phyloP scores from a whole-genome alignment of 306 rosid genomes.

The Vicia villosa region DNA sequence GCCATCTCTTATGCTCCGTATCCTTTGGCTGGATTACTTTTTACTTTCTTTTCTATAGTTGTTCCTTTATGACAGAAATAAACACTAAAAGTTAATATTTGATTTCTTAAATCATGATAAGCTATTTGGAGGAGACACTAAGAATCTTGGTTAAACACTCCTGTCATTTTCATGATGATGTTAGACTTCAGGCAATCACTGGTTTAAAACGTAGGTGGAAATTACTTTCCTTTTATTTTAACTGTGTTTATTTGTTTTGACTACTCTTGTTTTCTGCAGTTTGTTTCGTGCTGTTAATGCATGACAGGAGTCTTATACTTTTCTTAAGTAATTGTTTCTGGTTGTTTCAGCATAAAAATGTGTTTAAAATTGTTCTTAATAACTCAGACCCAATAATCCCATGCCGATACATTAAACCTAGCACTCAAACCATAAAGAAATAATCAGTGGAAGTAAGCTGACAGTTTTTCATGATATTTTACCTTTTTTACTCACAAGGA shows the following conservation, averaged over 20 bases:
- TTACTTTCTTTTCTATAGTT: neutral
- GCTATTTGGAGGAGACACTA: slow-evolving; percentile 94
- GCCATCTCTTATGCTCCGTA: slow-evolving; percentile 86
- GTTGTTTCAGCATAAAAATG: slow-evolving; percentile 23
- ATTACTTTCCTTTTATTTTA: slow-evolving; percentile 20
- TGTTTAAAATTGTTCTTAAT: slow-evolving; percentile 20
- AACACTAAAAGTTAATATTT: slow-evolving; percentile 30
- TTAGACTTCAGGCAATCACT: slow-evolving; percentile 93
- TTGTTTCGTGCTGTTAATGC: slow-evolving; percentile 14
- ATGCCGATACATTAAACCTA: neutral
- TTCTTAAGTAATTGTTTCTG: slow-evolving; percentile 13
- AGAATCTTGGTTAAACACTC: slow-evolving; percentile 81
- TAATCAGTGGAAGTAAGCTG: neutral
- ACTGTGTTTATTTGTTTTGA: slow-evolving; percentile 7
- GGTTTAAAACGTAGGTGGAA: slow-evolving; percentile 76
- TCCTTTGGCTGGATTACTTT: slow-evolving; percentile 46
- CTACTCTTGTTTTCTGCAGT: slow-evolving; percentile 7
- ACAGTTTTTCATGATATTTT: slow-evolving; percentile 24
- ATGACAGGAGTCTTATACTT: slow-evolving; percentile 7
- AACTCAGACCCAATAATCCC: slow-evolving; percentile 15
- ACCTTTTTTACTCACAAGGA: slow-evolving; percentile 4
- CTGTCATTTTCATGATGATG: slow-evolving; percentile 94
- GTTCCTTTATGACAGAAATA: slow-evolving; percentile 11
- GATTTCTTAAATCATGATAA: slow-evolving; percentile 55
- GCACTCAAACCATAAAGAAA: neutral